Conservation (phyloP, 2,329 filamentous ascomycete species). For the Alternaria novae-zelandiae region DNA sequence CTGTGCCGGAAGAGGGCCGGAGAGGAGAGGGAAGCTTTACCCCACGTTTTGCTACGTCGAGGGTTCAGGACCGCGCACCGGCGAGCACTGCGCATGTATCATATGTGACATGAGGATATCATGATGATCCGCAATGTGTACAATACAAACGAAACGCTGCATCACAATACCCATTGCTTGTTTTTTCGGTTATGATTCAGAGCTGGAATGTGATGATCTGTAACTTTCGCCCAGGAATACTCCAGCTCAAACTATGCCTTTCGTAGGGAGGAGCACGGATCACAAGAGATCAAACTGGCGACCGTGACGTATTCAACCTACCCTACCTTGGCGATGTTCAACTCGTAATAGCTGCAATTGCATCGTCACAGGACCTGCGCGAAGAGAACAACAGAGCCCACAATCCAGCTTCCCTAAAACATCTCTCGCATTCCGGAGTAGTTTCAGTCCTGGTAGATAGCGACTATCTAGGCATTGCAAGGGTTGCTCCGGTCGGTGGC, state of each 20-base stretch:
- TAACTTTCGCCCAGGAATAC: neutral
- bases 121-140: constrained; percentile 17
- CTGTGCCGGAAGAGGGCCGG: neutral
- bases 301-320: neutral
- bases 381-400: neutral
- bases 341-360: neutral
- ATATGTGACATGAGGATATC: constrained; percentile 26
- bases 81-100: constrained; percentile 19
- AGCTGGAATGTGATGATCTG: neutral
- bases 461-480: neutral
- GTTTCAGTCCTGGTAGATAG: neutral
- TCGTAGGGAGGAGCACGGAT: neutral
- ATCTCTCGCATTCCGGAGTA: neutral
- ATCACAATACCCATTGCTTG: constrained; percentile 3
- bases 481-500: neutral
- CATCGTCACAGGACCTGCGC: neutral
- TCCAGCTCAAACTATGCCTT: neutral
- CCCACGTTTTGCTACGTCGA: neutral
- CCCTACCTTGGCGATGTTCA: neutral
- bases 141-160: constrained; percentile 15
- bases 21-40: constrained; percentile 1
- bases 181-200: neutral
- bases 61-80: constrained; percentile 1
- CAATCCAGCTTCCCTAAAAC: neutral
- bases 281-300: neutral